phyloP scores from a whole-genome alignment of 305 asterid species.

The Fraxinus albicans region DNA sequence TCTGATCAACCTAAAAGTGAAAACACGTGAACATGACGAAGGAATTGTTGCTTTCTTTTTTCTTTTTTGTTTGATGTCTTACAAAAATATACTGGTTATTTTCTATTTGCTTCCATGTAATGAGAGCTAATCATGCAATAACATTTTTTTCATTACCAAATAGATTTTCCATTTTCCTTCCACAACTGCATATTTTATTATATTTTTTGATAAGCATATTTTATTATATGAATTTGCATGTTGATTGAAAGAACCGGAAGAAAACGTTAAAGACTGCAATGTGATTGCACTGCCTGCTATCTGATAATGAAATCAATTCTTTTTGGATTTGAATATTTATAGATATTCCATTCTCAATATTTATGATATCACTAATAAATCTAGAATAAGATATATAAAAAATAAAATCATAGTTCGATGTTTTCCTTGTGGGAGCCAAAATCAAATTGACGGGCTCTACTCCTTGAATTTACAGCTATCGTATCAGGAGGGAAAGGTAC shows the following conservation, averaged over 20 bases:
- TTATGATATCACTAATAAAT: neutral
- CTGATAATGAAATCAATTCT: neutral
- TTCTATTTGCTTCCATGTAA: neutral
- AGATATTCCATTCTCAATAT: neutral
- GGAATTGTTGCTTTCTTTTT: neutral
- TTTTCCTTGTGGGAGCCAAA: neutral
- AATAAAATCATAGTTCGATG: neutral
- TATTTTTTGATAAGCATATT: no score
- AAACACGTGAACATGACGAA: neutral
- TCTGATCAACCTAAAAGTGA: neutral
- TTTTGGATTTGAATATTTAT: neutral
- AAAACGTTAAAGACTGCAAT: neutral
- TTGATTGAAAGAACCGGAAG: neutral
- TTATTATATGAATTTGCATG: neutral
- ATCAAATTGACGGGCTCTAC: neutral
- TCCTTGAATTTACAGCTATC: conserved; percentile 61
- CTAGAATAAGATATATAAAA: neutral
- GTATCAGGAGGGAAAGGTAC: conserved; percentile 98
- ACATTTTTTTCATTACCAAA: neutral
- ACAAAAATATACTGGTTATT: neutral
- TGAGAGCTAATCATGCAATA: neutral
- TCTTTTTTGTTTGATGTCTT: neutral
- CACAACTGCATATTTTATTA: neutral
- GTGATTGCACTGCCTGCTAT: neutral
- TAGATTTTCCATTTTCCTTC: neutral